Percentiles rank a stretch among this genome's conserved stretches.
Conservation (phyloP, 768 basidiomycete genomes). For the Leccinum longicurvipes region DNA sequence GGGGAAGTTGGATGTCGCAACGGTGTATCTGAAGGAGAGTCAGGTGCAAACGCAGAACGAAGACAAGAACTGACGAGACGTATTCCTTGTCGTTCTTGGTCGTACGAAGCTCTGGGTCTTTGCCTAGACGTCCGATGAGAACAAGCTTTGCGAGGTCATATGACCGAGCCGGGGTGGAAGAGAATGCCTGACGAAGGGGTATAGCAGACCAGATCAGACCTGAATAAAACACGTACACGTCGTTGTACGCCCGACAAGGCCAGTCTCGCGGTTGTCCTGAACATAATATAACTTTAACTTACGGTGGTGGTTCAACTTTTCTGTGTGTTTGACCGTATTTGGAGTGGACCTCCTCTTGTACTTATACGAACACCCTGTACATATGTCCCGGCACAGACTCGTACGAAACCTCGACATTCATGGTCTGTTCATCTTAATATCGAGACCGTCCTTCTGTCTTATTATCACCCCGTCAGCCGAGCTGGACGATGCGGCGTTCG, state of each 20-base stretch:
- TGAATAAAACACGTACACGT: conserved; percentile 44
- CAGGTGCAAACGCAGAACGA: neutral
- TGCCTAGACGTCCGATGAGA: conserved; percentile 71
- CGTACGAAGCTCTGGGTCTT: conserved; percentile 63
- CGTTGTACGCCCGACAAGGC: conserved; percentile 36
- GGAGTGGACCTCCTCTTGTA: neutral
- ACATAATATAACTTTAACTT: conserved; percentile 46
- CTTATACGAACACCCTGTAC: conserved; percentile 5
- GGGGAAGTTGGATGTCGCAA: conserved; percentile 67
- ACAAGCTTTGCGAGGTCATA: conserved; percentile 71
- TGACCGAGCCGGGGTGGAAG: conserved; percentile 50
- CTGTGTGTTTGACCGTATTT: conserved; percentile 20
- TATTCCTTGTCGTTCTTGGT: conserved; percentile 80
- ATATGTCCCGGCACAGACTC: conserved; percentile 87
- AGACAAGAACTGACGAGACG: conserved; percentile 50
- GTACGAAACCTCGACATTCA: conserved; percentile 82
- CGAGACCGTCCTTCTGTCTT: neutral
- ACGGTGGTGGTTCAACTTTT: neutral
- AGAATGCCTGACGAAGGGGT: conserved; percentile 50
- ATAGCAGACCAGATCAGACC: neutral
- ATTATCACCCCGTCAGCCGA: conserved; percentile 54
- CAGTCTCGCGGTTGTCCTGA: conserved; percentile 45
- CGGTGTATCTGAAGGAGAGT: conserved; percentile 54
- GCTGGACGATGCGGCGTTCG: conserved; percentile 77
- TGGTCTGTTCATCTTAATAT: conserved; percentile 37